Evolutionary conservation across 1,139 yeast genomes (phyloP).

Genomic region (Pichia sp.): DNA sequence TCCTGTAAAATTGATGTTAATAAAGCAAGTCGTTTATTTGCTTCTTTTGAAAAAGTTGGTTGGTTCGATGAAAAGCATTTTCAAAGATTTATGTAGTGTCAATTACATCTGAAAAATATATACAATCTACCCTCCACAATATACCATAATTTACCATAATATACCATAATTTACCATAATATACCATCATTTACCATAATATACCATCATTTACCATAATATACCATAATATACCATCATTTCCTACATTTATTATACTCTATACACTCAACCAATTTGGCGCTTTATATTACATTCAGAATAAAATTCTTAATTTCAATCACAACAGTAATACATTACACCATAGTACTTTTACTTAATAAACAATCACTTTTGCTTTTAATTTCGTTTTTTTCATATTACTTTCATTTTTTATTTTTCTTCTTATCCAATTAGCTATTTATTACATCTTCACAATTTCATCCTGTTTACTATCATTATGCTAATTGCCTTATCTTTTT

Average conservation of each 20-base stretch:
- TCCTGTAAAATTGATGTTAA: constrained; percentile 96
- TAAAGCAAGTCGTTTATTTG: constrained; percentile 87
- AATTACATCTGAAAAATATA: background rate
- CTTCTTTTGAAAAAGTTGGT: constrained; percentile 91
- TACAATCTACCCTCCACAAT: background rate
- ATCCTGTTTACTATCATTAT: background rate
- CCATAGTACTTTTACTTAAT: background rate
- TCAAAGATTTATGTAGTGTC: constrained; percentile 33
- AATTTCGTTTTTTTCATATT: background rate
- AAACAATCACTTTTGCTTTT: background rate
- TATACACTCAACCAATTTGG: background rate
- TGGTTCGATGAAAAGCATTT: constrained; percentile 85
- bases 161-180: background rate
- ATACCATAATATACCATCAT: background rate
- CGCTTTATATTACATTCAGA: background rate
- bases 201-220: background rate
- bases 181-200: background rate
- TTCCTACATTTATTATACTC: background rate
- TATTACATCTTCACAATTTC: background rate
- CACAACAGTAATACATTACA: background rate
- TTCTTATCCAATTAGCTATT: background rate
- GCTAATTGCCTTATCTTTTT: too few relatives aligned
- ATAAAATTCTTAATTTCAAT: background rate
- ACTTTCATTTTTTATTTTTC: background rate
- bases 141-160: background rate